Conservation (phyloP, 2,329 filamentous ascomycete species). For the Alternaria longipes region DNA sequence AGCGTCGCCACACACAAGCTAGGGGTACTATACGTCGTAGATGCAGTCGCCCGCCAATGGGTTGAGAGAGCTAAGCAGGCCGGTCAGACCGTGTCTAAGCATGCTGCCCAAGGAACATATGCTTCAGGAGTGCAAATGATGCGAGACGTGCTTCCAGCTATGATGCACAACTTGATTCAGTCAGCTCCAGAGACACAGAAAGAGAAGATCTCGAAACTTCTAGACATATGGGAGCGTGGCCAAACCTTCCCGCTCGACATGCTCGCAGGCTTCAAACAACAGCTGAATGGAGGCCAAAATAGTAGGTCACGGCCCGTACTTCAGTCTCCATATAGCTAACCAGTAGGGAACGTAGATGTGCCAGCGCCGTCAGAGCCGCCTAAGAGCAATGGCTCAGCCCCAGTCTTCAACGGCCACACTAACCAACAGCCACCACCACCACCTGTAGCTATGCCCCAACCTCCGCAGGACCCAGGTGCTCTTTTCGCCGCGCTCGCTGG, state of each 20-base stretch:
- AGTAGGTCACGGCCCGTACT: slow-evolving; percentile 65
- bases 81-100: slow-evolving; percentile 79
- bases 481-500: slow-evolving; percentile 47
- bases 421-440: slow-evolving; percentile 39
- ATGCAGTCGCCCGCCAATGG: slow-evolving; percentile 99
- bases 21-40: slow-evolving; percentile 99
- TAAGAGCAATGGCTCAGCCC: slow-evolving; percentile 33
- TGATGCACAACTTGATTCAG: slow-evolving; percentile 96
- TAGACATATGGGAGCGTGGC: slow-evolving; percentile 98
- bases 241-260: slow-evolving; percentile 85
- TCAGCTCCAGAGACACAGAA: slow-evolving; percentile 93
- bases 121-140: slow-evolving; percentile 95
- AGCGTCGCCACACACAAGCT: slow-evolving; percentile 94
- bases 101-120: slow-evolving; percentile 89
- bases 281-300: slow-evolving; percentile 69
- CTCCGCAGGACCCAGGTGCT: slow-evolving; percentile 41
- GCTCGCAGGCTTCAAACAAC: slow-evolving; percentile 84
- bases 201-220: slow-evolving; percentile 92
- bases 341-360: slow-evolving; percentile 23
- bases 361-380: slow-evolving; percentile 42
- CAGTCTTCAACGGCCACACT: slow-evolving; percentile 35
- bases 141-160: slow-evolving; percentile 88
- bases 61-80: slow-evolving; percentile 91
- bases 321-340: slow-evolving; percentile 23
- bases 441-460: slow-evolving; percentile 26